Evolutionary conservation across 352 stramenopile species (phyloP), one percentile per base, ranked within the genome.

Genomic region (Phytophthora multivora): DNA sequence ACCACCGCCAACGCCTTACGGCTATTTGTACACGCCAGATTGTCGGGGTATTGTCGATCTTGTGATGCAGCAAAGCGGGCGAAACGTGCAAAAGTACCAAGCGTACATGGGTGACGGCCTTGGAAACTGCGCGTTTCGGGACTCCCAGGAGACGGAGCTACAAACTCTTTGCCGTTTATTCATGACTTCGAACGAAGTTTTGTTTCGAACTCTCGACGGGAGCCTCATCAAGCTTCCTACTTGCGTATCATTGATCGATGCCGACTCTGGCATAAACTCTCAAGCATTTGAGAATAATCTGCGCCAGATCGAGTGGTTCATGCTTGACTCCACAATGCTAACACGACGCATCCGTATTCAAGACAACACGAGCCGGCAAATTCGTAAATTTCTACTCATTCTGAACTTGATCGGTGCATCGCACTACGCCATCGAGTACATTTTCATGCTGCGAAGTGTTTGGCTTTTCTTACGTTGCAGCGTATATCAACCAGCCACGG

Each of bases 351-450:
- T 75, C 21, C 71, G 54, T 25, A 74, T 79, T 33, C 66, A 70
- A 28, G 66, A 79, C 56, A 75, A 75, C 31, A 75, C 67, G 19
- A 75, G 67, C 40, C 63, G 67, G 7, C 66, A 75, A 28, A 71
- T 75, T 7, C 66, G 66, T 16, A 75, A 62, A 23, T 69, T 64
- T n/a, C 31, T 75, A 10, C 40, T 79, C 10, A 56, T 75, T 39
- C 61, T 79, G 42, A 71, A 67, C 45, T 54, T 79, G 26, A 60
- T 72, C 35, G 70, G 62, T 1, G 55, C 70, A 11, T 51, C 23
- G 2, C 59, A 62, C 25, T 79, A 75, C 33, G 63, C 63, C 5
- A 15, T 59, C 28, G 65, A 78, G 38, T 75, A 73, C 47, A 33
- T 79, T 15, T 49, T 48, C 26, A 62, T 62, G 6, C 43, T 67